Evolutionary conservation across 2,329 filamentous ascomycete genomes (phyloP), one percentile per base, ranked within the genome.

Genomic region (Talaromyces rugulosus): DNA sequence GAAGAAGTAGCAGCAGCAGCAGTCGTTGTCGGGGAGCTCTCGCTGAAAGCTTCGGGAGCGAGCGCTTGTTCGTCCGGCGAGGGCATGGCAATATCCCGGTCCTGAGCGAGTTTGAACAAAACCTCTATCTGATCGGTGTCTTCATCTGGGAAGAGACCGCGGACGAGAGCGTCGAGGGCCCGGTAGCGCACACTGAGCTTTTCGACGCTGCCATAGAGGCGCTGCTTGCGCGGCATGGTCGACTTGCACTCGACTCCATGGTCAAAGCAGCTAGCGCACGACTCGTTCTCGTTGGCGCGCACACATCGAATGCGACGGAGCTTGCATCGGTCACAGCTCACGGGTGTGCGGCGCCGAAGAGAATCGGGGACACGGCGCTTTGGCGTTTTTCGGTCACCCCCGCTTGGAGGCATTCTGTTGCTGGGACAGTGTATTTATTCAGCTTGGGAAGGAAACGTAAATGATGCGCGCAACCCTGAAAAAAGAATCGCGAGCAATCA

Each of bases 311-410:
- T 63, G 57, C 61, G 61, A 11, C 61, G 61, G 28, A 53, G 55
- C 34, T 63, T 63, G 53, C 61, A 63, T 36, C 61, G 61, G 56
- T 63, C 61, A 42, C 61, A 63, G 53, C 61, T 63, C 53, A 63
- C 52, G 4, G 42, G 18, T 8, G 57, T 60, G 8, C 61, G 57
- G 6, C 61, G 61, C n/a, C 61, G 61, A 7, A 27, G 57, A 5
- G 42, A 34, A 14, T 60, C 53, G 2, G 61, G 57, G 12, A 63
- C 61, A 7, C 61, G 61, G 27, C 61, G 31, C 55, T 14, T 63
- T 14, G 40, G 40, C 40, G 56, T 40, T 40, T 63, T 63, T 18
- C 54, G 56, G 18, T 57, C 47, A 18, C 57, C 52, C 23, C 51
- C 52, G 51, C 27, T 36, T 9, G 61, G 16, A 52, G 55, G 56